Evolutionary conservation across 176 grass and related monocot genomes (phyloP).

Genomic region (Phoenix dactylifera): DNA sequence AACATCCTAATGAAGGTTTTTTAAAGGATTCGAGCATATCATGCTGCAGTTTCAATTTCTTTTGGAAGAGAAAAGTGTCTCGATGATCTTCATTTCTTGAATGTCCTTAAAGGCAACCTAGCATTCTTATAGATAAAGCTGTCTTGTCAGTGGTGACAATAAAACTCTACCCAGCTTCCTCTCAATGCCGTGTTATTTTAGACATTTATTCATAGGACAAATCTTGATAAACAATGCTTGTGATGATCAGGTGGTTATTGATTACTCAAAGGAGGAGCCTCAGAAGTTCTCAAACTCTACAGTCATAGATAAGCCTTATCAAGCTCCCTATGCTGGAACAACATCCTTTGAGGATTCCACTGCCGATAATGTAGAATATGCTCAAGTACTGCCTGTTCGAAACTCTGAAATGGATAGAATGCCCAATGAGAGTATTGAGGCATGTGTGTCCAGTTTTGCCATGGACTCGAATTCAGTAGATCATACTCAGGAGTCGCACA

Average conservation of each 20-base stretch:
- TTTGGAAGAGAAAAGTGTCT: too few relatives aligned
- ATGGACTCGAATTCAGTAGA: slow-evolving; percentile 18
- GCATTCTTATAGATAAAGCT: too few relatives aligned
- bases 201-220: not conserved
- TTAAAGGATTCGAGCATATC: too few relatives aligned
- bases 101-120: too few relatives aligned
- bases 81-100: too few relatives aligned
- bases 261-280: slow-evolving; percentile 32
- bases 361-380: slow-evolving; percentile 6
- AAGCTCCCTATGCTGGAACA: slow-evolving; percentile 59
- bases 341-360: slow-evolving; percentile 56
- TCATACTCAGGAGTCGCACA: slow-evolving; percentile 30
- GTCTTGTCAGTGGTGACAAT: too few relatives aligned
- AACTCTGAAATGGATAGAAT: slow-evolving; percentile 29
- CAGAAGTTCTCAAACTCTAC: slow-evolving; percentile 14
- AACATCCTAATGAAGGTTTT: too few relatives aligned
- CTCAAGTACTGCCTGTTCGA: slow-evolving; percentile 10
- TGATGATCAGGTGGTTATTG: slow-evolving; percentile 38
- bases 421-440: slow-evolving; percentile 32
- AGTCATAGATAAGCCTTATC: slow-evolving; percentile 35
- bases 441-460: slow-evolving; percentile 25
- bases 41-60: too few relatives aligned
- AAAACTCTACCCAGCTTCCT: too few relatives aligned
- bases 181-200: too few relatives aligned
- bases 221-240: slow-evolving; percentile 15